Evolutionary conservation across 2,329 filamentous ascomycete genomes (phyloP).

Genomic region (Chaetomiaceae sp.): DNA sequence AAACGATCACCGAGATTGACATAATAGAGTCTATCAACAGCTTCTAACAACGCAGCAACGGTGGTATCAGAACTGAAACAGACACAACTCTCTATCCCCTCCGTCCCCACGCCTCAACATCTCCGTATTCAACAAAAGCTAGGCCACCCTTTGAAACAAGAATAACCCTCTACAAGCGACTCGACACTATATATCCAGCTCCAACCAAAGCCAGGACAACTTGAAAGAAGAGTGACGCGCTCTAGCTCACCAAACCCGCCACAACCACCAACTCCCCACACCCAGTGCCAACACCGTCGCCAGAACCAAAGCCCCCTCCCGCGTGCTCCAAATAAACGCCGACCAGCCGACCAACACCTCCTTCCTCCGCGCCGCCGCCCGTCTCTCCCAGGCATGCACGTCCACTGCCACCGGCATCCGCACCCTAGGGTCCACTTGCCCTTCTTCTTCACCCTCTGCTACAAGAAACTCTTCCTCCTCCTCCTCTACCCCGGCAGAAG

Average conservation of each 20-base stretch:
- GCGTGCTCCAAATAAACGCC: conserved; percentile 52
- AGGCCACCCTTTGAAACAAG: too few relatives aligned
- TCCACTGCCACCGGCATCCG: conserved; percentile 50
- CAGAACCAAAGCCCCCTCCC: conserved; percentile 45
- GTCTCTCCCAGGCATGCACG: conserved; percentile 50
- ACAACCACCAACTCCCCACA: conserved; percentile 44
- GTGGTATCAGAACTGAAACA: too few relatives aligned
- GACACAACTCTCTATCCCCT: not conserved
- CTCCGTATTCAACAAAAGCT: too few relatives aligned
- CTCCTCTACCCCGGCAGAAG: not conserved
- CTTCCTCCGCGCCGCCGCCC: conserved; percentile 42
- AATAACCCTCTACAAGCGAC: not conserved
- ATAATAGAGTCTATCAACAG: not conserved
- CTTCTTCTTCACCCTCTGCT: conserved; percentile 3
- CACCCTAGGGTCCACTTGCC: conserved; percentile 38
- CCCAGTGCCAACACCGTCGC: conserved; percentile 40
- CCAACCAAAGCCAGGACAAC: too few relatives aligned
- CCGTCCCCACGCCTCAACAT: too few relatives aligned
- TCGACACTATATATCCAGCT: not conserved
- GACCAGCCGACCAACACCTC: conserved; percentile 51
- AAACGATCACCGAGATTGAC: too few relatives aligned
- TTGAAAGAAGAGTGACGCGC: too few relatives aligned
- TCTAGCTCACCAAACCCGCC: conserved; percentile 21
- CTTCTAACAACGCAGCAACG: too few relatives aligned
- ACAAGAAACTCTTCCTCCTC: not conserved